phyloP scores from a whole-genome alignment of 192 early-diverging fungal genomes.

The Powellomyces hirtus region DNA sequence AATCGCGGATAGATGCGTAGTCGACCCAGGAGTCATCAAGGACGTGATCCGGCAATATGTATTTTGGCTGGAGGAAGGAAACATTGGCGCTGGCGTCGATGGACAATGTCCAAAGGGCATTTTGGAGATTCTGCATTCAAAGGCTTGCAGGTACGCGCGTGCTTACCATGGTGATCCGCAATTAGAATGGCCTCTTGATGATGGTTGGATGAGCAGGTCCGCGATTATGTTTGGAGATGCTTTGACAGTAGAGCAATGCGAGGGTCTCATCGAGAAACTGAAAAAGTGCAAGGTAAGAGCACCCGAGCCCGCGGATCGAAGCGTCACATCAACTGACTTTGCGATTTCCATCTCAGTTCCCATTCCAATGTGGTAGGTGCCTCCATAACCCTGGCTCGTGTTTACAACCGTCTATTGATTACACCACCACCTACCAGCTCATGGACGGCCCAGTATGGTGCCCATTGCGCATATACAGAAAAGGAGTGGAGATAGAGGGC shows the following conservation, averaged over 20 bases:
- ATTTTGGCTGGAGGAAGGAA: slow-evolving; percentile 42
- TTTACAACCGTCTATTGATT: not conserved
- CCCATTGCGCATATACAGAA: too few species aligned
- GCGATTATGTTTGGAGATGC: slow-evolving; percentile 78
- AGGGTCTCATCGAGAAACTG: slow-evolving; percentile 49
- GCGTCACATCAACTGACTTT: not conserved
- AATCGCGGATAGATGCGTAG: slow-evolving; percentile 63
- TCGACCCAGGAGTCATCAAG: slow-evolving; percentile 42
- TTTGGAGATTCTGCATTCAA: slow-evolving; percentile 69
- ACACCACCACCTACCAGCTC: slow-evolving; percentile 14
- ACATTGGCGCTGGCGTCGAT: not conserved
- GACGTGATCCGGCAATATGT: slow-evolving; percentile 53
- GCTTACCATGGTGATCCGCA: too few species aligned
- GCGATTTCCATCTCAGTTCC: slow-evolving; percentile 25
- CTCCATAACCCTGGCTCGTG: not conserved
- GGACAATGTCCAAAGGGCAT: slow-evolving; percentile 59
- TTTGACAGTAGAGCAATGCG: slow-evolving; percentile 49
- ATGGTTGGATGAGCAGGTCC: slow-evolving; percentile 35
- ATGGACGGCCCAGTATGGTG: slow-evolving; percentile 44
- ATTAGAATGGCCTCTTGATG: not conserved
- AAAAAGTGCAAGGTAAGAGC: slow-evolving; percentile 38
- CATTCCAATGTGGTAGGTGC: slow-evolving; percentile 40
- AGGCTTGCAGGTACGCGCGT: slow-evolving; percentile 58
- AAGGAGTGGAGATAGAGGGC: too few species aligned
- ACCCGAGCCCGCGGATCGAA: not conserved